phyloP scores from a whole-genome alignment of 2,329 filamentous ascomycete genomes.

The Botrytis deweyae region DNA sequence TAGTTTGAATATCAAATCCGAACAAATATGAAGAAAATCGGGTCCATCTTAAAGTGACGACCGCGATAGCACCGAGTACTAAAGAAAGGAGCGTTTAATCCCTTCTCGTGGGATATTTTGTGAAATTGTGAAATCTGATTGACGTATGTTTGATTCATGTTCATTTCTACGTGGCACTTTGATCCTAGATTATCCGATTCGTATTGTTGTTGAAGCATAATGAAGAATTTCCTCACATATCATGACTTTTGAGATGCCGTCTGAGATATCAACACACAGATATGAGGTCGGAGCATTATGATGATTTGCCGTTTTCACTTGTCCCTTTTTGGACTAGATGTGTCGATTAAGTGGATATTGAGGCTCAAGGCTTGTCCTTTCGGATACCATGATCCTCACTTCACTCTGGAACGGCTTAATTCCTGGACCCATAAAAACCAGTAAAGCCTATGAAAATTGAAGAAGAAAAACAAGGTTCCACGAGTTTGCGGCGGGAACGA shows the following conservation, averaged over 20 bases:
- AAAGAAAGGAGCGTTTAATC: neutral
- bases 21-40: slow-evolving; percentile 20
- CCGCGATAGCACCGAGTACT: slow-evolving; percentile 22
- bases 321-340: neutral
- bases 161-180: neutral
- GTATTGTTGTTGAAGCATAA: neutral
- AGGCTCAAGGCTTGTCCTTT: slow-evolving; percentile 9
- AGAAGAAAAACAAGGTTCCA: neutral
- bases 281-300: slow-evolving; percentile 2
- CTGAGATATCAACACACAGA: neutral
- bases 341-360: slow-evolving; percentile 8
- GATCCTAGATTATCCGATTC: too few species aligned
- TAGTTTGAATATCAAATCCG: neutral
- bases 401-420: neutral
- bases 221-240: neutral
- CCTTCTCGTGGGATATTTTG: neutral
- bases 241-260: slow-evolving; percentile 3
- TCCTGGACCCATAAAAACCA: neutral
- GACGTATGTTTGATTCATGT: neutral
- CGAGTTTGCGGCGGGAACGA: neutral
- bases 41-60: slow-evolving; percentile 7
- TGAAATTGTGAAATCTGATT: neutral
- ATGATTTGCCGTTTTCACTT: neutral
- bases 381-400: neutral
- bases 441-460: neutral